These are phyloP conservation scores for Daldinia eschscholtzii DNA, from an alignment of 2,329 filamentous ascomycete genomes.

Conservation along the genomic window DNA sequence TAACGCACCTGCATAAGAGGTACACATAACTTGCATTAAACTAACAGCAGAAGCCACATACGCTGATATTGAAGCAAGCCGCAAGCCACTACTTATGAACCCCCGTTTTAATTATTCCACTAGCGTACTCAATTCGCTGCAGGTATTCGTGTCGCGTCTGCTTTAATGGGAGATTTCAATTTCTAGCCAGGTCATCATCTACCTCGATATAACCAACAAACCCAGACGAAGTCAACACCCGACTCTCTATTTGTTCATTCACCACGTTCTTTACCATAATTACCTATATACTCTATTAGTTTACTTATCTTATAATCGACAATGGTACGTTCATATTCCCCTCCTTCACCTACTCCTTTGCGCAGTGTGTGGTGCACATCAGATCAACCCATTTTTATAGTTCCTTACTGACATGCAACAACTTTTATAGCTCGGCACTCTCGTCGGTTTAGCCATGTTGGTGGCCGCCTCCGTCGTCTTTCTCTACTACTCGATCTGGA, in stretches of 20 bases:
- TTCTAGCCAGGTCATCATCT: constrained; percentile 39
- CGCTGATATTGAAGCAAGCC: constrained; percentile 9
- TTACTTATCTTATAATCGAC: constrained; percentile 29
- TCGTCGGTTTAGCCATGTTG: constrained; percentile 76
- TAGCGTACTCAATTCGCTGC: constrained; percentile 3
- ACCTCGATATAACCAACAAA: constrained; percentile 24
- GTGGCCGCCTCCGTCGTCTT: constrained; percentile 74
- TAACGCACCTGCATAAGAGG: neutral
- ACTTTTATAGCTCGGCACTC: constrained; percentile 85
- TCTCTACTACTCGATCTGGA: constrained; percentile 97
- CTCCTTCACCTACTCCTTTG: neutral
- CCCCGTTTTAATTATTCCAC: constrained; percentile 12
- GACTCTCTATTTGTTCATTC: neutral
- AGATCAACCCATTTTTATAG: constrained; percentile 3
- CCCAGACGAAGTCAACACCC: neutral
- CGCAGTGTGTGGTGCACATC: neutral
- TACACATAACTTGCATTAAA: constrained; percentile 27
- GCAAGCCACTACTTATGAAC: neutral
- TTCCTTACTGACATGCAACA: constrained; percentile 33
- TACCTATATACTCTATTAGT: constrained; percentile 31
- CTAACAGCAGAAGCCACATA: constrained; percentile 24
- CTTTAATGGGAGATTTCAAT: constrained; percentile 16
- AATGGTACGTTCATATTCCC: constrained; percentile 40
- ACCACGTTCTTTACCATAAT: constrained; percentile 26
- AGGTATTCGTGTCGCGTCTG: constrained; percentile 38